phyloP scores from a whole-genome alignment of 2,329 filamentous ascomycete species.

The Fusarium citri region DNA sequence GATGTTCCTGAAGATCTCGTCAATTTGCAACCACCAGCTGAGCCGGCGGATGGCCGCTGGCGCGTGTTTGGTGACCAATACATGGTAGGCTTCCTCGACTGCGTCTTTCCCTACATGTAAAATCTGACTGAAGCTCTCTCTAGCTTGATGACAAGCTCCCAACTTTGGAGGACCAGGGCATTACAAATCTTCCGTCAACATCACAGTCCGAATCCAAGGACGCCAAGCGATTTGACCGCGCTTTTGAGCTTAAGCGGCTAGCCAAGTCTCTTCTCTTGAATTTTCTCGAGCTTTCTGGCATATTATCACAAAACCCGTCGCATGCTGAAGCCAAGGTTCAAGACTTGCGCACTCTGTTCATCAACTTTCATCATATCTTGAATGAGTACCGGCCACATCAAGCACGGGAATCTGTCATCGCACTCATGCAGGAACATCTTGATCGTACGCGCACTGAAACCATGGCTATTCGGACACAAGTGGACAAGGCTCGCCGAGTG shows the following conservation, averaged over 20 bases:
- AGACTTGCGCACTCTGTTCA: slow-evolving; percentile 83
- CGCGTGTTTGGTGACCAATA: slow-evolving; percentile 78
- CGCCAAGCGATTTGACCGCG: slow-evolving; percentile 69
- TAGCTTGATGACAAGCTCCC: slow-evolving; percentile 72
- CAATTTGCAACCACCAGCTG: slow-evolving; percentile 83
- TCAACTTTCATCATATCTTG: slow-evolving; percentile 92
- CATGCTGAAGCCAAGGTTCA: slow-evolving; percentile 77
- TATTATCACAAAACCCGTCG: slow-evolving; percentile 45
- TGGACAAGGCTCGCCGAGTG: slow-evolving; percentile 78
- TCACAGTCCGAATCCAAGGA: slow-evolving; percentile 58
- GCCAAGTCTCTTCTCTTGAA: slow-evolving; percentile 88
- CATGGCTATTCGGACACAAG: slow-evolving; percentile 72
- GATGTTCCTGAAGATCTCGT: slow-evolving; percentile 77
- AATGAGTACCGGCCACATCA: slow-evolving; percentile 97
- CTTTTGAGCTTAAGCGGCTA: slow-evolving; percentile 78
- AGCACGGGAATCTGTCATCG: slow-evolving; percentile 86
- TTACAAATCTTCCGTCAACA: slow-evolving; percentile 71
- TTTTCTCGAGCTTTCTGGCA: slow-evolving; percentile 84
- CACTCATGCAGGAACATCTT: slow-evolving; percentile 88
- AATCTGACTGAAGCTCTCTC: slow-evolving; percentile 1
- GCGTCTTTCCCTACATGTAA: background rate
- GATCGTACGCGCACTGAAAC: slow-evolving; percentile 80
- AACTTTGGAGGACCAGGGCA: slow-evolving; percentile 75
- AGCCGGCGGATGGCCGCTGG: slow-evolving; percentile 78
- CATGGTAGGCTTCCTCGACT: slow-evolving; percentile 54